These are phyloP conservation scores for Aspergillus intermedius DNA, from an alignment of 2,329 filamentous ascomycete genomes.

Conservation along the genomic window DNA sequence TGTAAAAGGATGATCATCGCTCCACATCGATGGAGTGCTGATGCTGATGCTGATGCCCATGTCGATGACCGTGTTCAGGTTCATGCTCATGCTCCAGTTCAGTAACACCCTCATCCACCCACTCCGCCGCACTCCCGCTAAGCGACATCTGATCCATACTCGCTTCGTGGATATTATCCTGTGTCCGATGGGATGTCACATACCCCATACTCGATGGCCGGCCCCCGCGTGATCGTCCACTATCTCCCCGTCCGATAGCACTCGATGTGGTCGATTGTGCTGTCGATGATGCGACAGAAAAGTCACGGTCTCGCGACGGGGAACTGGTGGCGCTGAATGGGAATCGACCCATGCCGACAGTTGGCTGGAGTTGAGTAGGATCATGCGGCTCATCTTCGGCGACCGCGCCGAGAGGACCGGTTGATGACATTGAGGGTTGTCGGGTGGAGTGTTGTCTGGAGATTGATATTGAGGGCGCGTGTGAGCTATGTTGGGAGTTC, in stretches of 20 bases:
- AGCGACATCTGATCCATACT: slow-evolving; percentile 33
- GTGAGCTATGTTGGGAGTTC: slow-evolving; percentile 53
- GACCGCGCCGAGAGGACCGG: slow-evolving; percentile 11
- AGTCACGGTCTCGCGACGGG: slow-evolving; percentile 28
- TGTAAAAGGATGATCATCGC: too few relatives aligned
- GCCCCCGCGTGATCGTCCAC: slow-evolving; percentile 15
- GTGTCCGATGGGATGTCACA: slow-evolving; percentile 43
- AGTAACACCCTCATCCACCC: slow-evolving; percentile 31
- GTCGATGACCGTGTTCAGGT: neutral
- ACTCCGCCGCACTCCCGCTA: slow-evolving; percentile 39
- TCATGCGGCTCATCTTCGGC: slow-evolving; percentile 11
- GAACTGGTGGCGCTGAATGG: slow-evolving; percentile 37
- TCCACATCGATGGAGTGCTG: too few relatives aligned
- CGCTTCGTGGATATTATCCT: slow-evolving; percentile 42
- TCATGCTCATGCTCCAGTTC: slow-evolving; percentile 6
- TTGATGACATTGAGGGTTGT: neutral
- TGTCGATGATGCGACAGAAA: slow-evolving; percentile 31
- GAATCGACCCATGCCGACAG: slow-evolving; percentile 30
- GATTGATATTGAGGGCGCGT: slow-evolving; percentile 42
- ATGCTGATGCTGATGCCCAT: neutral
- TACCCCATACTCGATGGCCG: slow-evolving; percentile 47
- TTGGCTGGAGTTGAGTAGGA: slow-evolving; percentile 19
- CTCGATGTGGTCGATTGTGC: slow-evolving; percentile 33
- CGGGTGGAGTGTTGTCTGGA: slow-evolving; percentile 69
- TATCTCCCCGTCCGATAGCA: slow-evolving; percentile 22